Percentiles rank a stretch among this genome's conserved stretches.
phyloP scores from a whole-genome alignment of 768 basidiomycete species.

The Krasilnikovozyma curviuscula region DNA sequence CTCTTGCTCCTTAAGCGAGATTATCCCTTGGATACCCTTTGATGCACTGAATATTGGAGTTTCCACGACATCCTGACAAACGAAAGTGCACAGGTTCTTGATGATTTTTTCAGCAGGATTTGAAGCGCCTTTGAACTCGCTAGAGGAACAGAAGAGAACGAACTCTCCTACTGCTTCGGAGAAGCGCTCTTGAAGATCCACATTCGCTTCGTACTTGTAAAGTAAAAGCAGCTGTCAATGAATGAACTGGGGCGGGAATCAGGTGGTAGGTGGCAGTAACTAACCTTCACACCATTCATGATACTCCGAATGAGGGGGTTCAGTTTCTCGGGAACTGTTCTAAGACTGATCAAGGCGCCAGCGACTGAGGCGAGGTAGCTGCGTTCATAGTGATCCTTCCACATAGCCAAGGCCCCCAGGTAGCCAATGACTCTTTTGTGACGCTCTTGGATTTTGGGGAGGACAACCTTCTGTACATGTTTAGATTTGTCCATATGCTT shows the following conservation, averaged over 20 bases:
- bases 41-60: slow-evolving; percentile 69
- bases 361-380: slow-evolving; percentile 71
- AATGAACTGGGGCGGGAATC: not conserved
- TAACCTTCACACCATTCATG: slow-evolving; percentile 91
- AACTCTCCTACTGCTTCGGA: slow-evolving; percentile 72
- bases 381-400: slow-evolving; percentile 65
- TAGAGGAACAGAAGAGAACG: slow-evolving; percentile 55
- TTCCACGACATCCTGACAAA: slow-evolving; percentile 74
- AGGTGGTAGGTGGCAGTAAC: slow-evolving; percentile 14
- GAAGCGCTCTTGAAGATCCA: slow-evolving; percentile 70
- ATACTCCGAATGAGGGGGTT: slow-evolving; percentile 91
- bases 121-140: slow-evolving; percentile 38
- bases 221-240: not conserved
- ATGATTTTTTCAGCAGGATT: slow-evolving; percentile 92
- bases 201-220: slow-evolving; percentile 61
- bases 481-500: slow-evolving; percentile 46
- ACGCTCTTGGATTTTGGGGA: slow-evolving; percentile 55
- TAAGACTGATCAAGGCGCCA: slow-evolving; percentile 71
- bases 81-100: slow-evolving; percentile 87
- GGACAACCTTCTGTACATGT: slow-evolving; percentile 58
- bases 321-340: slow-evolving; percentile 72
- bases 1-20: slow-evolving; percentile 41
- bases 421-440: slow-evolving; percentile 44
- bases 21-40: slow-evolving; percentile 39
- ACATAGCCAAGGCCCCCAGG: slow-evolving; percentile 63